phyloP scores from a whole-genome alignment of 345 rosid species.

The Citrus medica region DNA sequence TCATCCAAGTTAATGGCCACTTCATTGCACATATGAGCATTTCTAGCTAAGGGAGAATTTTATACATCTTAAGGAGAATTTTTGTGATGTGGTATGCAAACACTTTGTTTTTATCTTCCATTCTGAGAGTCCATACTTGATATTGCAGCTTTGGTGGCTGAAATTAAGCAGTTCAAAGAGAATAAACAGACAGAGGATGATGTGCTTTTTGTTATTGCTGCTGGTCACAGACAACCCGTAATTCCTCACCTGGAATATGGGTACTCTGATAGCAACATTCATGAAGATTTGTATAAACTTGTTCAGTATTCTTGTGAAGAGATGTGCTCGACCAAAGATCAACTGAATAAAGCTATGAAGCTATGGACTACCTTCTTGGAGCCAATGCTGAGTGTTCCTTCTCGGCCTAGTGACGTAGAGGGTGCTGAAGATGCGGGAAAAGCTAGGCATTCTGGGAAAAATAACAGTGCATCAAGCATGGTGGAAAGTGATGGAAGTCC shows the following conservation, averaged over 20 bases:
- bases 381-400: constrained; percentile 71
- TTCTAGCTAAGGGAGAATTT: neutral
- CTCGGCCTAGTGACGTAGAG: constrained; percentile 37
- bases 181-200: constrained; percentile 77
- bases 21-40: neutral
- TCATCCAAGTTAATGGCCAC: neutral
- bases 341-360: constrained; percentile 74
- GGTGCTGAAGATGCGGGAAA: constrained; percentile 45
- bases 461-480: constrained; percentile 38
- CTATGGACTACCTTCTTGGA: constrained; percentile 90
- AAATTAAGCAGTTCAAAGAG: constrained; percentile 90
- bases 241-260: constrained; percentile 64
- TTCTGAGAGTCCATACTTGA: constrained; percentile 8
- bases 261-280: constrained; percentile 62
- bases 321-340: constrained; percentile 92
- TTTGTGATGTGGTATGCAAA: neutral
- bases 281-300: constrained; percentile 82
- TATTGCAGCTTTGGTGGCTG: constrained; percentile 73
- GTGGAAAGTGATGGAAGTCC: constrained; percentile 56
- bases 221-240: constrained; percentile 69
- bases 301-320: constrained; percentile 94
- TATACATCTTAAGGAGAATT: neutral
- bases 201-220: constrained; percentile 66
- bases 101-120: neutral
- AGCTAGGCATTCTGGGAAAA: constrained; percentile 22